Conservation (phyloP, 2,329 filamentous ascomycete genomes). For the Monilinia laxa region DNA sequence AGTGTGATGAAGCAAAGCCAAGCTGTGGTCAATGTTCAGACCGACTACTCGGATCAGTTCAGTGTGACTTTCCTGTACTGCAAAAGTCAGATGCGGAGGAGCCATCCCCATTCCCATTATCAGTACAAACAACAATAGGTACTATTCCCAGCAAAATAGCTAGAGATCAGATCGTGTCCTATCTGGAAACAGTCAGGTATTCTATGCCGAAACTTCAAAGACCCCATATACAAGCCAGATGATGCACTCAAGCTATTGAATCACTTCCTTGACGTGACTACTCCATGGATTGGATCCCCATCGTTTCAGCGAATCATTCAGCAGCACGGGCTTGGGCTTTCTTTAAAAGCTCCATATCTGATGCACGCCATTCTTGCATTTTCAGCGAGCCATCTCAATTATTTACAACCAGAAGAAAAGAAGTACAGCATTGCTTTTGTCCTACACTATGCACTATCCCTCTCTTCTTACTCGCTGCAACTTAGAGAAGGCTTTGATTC, state of each 20-base stretch:
- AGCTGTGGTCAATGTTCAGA: conserved; percentile 17
- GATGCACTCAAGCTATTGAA: conserved; percentile 7
- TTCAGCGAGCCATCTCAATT: conserved; percentile 23
- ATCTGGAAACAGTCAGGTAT: conserved; percentile 13
- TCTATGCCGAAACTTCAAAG: neutral
- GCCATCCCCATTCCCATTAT: too few species aligned
- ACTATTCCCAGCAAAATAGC: neutral
- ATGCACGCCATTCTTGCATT: conserved; percentile 26
- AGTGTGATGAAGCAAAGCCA: conserved; percentile 22
- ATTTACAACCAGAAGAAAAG: conserved; percentile 9
- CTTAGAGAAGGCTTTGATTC: neutral
- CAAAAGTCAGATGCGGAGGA: neutral
- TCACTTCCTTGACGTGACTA: neutral
- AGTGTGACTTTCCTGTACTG: neutral
- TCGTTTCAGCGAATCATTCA: conserved; percentile 19
- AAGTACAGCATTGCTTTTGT: conserved; percentile 17
- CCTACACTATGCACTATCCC: conserved; percentile 13
- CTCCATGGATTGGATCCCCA: conserved; percentile 14
- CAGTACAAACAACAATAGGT: neutral
- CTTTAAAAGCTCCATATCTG: conserved; percentile 18
- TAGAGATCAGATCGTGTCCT: conserved; percentile 10
- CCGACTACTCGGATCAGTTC: neutral
- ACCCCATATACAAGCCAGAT: neutral
- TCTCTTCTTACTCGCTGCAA: conserved; percentile 12
- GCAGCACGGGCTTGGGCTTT: conserved; percentile 12